These are phyloP conservation scores for Boletus rufocinnamomeus DNA, from an alignment of 768 basidiomycete species.

Conservation along the genomic window DNA sequence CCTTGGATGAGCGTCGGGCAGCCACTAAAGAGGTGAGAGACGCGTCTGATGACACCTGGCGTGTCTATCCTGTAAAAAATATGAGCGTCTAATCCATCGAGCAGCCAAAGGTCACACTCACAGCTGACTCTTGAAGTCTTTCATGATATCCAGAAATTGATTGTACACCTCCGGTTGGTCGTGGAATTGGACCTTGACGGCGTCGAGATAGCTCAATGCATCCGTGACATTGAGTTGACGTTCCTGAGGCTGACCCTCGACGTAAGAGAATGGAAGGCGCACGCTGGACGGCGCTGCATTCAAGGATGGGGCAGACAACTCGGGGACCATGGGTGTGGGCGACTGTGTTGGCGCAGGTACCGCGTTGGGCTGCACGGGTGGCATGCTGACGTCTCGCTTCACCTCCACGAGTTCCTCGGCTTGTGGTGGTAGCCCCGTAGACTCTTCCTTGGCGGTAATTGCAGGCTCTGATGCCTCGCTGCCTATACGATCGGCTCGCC, in stretches of 20 bases:
- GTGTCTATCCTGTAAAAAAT: slow-evolving; percentile 79
- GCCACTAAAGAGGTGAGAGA: slow-evolving; percentile 89
- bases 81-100: slow-evolving; percentile 2
- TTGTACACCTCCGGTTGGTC: slow-evolving; percentile 66
- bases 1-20: slow-evolving; percentile 92
- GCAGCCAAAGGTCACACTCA: slow-evolving; percentile 30
- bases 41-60: slow-evolving; percentile 94
- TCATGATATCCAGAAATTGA: slow-evolving; percentile 68
- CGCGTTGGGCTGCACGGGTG: slow-evolving; percentile 13
- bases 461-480: slow-evolving; percentile 3
- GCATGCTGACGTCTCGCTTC: slow-evolving; percentile 31
- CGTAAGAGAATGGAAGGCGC: slow-evolving; percentile 26
- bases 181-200: slow-evolving; percentile 61
- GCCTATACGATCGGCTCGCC: slow-evolving; percentile 10
- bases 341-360: slow-evolving; percentile 15
- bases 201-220: slow-evolving; percentile 63
- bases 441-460: slow-evolving; percentile 5
- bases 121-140: slow-evolving; percentile 71
- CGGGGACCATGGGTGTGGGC: slow-evolving; percentile 15
- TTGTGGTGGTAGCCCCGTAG: slow-evolving; percentile 9
- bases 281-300: slow-evolving; percentile 5
- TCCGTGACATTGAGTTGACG: slow-evolving; percentile 62
- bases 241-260: slow-evolving; percentile 33
- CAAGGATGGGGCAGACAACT: slow-evolving; percentile 9
- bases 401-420: slow-evolving; percentile 17